A percentile compares a stretch with the other conserved stretches of the same genome.
phyloP scores from a whole-genome alignment of 805 yeast genomes.

The Tetrapisispora fleetii region DNA sequence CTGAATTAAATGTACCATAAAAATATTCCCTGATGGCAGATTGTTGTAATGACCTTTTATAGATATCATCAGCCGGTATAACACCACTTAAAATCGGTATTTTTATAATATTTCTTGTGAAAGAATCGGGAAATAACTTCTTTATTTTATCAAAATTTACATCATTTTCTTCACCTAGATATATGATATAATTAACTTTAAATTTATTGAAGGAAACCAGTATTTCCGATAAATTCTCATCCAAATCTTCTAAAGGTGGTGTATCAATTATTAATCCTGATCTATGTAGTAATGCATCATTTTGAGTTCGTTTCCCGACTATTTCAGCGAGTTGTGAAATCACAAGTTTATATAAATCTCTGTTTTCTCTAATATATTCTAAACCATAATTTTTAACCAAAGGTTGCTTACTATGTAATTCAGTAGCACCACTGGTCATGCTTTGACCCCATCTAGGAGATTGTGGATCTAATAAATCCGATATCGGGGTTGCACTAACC shows the following conservation, averaged over 20 bases:
- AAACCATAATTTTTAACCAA: constrained; percentile 73
- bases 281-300: constrained; percentile 24
- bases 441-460: constrained; percentile 65
- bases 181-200: constrained; percentile 16
- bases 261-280: constrained; percentile 28
- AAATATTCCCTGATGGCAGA: constrained; percentile 77
- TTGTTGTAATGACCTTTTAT: constrained; percentile 62
- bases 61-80: constrained; percentile 62
- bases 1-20: constrained; percentile 60
- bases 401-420: constrained; percentile 82
- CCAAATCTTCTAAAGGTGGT: constrained; percentile 16
- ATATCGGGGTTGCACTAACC: constrained; percentile 70
- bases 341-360: constrained; percentile 37
- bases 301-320: constrained; percentile 25
- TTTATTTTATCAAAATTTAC: constrained; percentile 8
- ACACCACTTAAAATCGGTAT: constrained; percentile 69
- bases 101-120: constrained; percentile 34
- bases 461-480: constrained; percentile 73
- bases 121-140: constrained; percentile 7
- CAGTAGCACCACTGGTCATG: constrained; percentile 63
- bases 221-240: constrained; percentile 13
- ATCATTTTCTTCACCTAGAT: constrained; percentile 10
- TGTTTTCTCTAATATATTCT: constrained; percentile 47
- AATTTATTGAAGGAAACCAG: constrained; percentile 12
- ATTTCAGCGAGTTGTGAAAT: constrained; percentile 42